Conservation (phyloP, 371 early-diverging fungal genomes). For the Parasitella parasitica region DNA sequence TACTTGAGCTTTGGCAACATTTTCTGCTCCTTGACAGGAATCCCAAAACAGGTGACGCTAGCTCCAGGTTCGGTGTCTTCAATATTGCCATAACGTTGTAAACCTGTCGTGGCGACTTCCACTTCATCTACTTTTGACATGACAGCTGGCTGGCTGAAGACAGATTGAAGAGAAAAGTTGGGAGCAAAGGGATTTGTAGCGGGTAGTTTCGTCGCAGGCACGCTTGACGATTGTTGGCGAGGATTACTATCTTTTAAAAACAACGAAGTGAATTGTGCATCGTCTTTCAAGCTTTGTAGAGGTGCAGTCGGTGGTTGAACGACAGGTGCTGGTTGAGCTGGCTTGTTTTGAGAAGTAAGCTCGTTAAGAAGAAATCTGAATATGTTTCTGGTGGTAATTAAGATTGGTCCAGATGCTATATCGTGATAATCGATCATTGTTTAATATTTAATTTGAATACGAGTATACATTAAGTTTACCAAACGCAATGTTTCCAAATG, state of each 20-base stretch:
- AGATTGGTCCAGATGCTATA: conserved; percentile 5
- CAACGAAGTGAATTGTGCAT: not conserved
- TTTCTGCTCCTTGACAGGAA: not conserved
- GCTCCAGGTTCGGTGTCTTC: not conserved
- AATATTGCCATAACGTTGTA: not conserved
- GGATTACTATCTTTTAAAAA: not conserved
- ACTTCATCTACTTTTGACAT: not conserved
- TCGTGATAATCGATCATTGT: not conserved
- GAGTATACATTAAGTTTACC: not conserved
- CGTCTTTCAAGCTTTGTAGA: not conserved
- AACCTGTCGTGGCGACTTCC: not conserved
- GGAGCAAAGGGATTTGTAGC: not conserved
- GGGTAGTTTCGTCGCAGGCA: not conserved
- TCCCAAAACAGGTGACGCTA: not conserved
- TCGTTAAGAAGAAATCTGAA: not conserved
- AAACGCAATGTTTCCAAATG: not conserved
- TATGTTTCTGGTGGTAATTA: not conserved
- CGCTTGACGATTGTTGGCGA: not conserved
- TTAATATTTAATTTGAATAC: not conserved
- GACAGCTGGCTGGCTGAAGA: not conserved
- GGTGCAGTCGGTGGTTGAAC: not conserved
- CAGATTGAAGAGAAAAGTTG: not conserved
- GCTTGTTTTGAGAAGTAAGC: not conserved
- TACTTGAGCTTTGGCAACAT: conserved; percentile 1
- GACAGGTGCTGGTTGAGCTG: not conserved